phyloP scores from a whole-genome alignment of 306 rosid species.

The Oemleria cerasiformis region DNA sequence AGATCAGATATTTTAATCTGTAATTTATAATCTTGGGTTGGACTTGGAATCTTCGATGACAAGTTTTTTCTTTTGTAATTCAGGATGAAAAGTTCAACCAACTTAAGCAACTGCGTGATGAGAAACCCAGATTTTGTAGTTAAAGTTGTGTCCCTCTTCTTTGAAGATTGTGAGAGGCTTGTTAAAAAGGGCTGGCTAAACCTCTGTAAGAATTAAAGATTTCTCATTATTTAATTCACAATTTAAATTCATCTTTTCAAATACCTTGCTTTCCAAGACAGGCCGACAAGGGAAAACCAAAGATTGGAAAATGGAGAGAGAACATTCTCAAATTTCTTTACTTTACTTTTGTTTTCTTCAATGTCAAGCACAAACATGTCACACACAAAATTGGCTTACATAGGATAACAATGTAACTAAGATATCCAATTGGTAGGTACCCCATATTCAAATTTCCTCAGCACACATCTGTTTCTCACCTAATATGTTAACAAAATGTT shows the following conservation, averaged over 20 bases:
- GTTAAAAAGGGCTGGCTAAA: slow-evolving; percentile 51
- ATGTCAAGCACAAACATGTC: background rate
- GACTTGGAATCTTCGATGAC: background rate
- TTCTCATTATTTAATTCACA: slow-evolving; percentile 1
- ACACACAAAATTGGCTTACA: background rate
- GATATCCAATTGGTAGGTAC: background rate
- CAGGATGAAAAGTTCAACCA: slow-evolving; percentile 66
- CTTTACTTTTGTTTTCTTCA: background rate
- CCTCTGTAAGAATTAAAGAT: slow-evolving; percentile 41
- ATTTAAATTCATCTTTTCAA: background rate
- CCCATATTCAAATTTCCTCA: slow-evolving; percentile 48
- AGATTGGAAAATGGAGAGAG: too few species aligned
- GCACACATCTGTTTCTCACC: slow-evolving; percentile 45
- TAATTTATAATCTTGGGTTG: too few species aligned
- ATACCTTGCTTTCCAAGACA: background rate
- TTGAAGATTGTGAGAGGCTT: slow-evolving; percentile 67
- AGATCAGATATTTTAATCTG: too few species aligned
- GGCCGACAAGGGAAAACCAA: too few species aligned
- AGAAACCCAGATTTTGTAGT: slow-evolving; percentile 76
- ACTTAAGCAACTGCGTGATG: slow-evolving; percentile 72
- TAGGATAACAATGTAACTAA: too few species aligned
- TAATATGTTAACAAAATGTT: slow-evolving; percentile 35
- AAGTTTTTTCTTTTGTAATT: slow-evolving; percentile 13
- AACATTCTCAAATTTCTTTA: too few species aligned
- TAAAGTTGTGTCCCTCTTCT: slow-evolving; percentile 75